Conservation (phyloP, 2,329 filamentous ascomycete genomes). For the Fusarium marasasianum region DNA sequence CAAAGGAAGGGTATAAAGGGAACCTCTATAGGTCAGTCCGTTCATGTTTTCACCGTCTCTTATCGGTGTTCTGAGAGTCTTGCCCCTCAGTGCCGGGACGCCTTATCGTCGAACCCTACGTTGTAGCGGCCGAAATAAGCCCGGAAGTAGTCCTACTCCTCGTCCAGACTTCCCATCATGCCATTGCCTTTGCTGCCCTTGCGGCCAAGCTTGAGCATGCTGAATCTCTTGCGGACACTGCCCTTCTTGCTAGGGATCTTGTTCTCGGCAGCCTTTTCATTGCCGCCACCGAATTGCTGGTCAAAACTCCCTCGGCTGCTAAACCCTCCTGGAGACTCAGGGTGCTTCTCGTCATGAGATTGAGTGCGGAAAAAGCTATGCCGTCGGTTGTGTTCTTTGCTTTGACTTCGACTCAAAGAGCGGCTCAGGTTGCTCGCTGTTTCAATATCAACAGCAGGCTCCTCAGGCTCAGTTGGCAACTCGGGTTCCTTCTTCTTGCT, state of each 20-base stretch:
- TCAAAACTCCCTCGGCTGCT: constrained; percentile 45
- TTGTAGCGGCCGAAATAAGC: constrained; percentile 43
- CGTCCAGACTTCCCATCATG: constrained; percentile 64
- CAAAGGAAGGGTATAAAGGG: constrained; percentile 6
- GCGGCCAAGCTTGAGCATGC: constrained; percentile 78
- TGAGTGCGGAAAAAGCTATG: constrained; percentile 58
- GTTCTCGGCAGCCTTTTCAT: constrained; percentile 40
- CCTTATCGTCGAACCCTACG: constrained; percentile 35
- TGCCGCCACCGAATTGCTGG: constrained; percentile 39
- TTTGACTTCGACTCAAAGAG: constrained; percentile 39
- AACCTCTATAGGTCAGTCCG: constrained; percentile 5
- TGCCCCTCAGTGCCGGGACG: constrained; percentile 8
- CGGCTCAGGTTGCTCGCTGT: constrained; percentile 46
- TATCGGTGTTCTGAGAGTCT: constrained; percentile 12
- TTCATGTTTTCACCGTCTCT: constrained; percentile 8
- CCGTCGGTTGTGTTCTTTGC: constrained; percentile 48
- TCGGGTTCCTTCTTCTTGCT: constrained; percentile 58
- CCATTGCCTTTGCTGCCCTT: constrained; percentile 68
- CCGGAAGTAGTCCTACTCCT: constrained; percentile 58
- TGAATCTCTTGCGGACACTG: constrained; percentile 81
- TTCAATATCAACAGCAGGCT: constrained; percentile 45
- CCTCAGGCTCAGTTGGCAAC: constrained; percentile 44
- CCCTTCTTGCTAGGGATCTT: constrained; percentile 60
- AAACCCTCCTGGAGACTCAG: constrained; percentile 40
- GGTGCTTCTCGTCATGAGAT: constrained; percentile 43